A percentile compares a stretch with the other conserved stretches of the same genome.
phyloP scores from a whole-genome alignment of 139 green algal genomes.

The Coelastrella sp. region DNA sequence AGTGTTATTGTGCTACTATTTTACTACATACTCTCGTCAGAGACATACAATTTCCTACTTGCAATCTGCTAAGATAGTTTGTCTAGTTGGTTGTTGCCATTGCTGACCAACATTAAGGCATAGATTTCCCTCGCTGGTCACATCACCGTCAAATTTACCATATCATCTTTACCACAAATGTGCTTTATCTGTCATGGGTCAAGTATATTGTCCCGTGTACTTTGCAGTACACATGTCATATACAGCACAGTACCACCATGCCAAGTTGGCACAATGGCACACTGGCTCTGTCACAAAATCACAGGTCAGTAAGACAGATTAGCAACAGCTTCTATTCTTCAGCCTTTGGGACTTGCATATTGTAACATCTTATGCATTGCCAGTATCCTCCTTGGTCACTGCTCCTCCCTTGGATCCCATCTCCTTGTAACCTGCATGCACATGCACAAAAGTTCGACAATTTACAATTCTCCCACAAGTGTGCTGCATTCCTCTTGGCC shows the following conservation, averaged over 20 bases:
- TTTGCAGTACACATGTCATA: background rate
- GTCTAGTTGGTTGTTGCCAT: too few relatives aligned
- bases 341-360: too few relatives aligned
- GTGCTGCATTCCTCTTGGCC: too few relatives aligned
- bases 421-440: constrained; percentile 25
- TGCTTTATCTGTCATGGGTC: too few relatives aligned
- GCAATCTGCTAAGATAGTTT: too few relatives aligned
- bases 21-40: too few relatives aligned
- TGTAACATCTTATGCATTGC: background rate
- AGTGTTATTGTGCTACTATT: too few relatives aligned
- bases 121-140: background rate
- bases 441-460: background rate
- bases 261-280: too few relatives aligned
- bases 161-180: background rate
- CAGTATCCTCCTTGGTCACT: background rate
- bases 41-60: too few relatives aligned
- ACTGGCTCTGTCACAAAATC: background rate
- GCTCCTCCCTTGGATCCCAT: constrained; percentile 43
- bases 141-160: background rate
- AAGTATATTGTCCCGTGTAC: background rate
- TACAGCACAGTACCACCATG: background rate
- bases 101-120: too few relatives aligned
- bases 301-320: background rate
- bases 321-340: too few relatives aligned
- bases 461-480: too few relatives aligned